Conservation (phyloP, 768 basidiomycete species). For the Boletus subcaerulescens region DNA sequence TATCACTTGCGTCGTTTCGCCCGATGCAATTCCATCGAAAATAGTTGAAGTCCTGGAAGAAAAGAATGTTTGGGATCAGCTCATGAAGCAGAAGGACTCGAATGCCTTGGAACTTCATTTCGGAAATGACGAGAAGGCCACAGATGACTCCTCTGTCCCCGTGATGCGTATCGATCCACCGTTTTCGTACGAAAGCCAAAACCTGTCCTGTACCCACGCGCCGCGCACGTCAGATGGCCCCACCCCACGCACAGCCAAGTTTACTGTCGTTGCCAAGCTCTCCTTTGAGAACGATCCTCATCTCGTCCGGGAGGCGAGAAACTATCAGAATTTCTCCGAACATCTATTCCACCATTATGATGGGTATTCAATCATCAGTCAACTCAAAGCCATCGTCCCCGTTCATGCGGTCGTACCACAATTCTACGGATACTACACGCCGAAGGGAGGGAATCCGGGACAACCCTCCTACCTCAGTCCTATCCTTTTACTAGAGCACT, state of each 20-base stretch:
- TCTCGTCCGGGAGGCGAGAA: slow-evolving; percentile 21
- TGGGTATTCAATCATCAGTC: slow-evolving; percentile 22
- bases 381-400: slow-evolving; percentile 42
- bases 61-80: too few relatives aligned
- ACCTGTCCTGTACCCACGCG: slow-evolving; percentile 4
- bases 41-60: too few relatives aligned
- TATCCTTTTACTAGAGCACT: slow-evolving; percentile 48
- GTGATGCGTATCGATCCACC: slow-evolving; percentile 16
- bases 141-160: not conserved
- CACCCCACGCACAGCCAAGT: slow-evolving; percentile 32
- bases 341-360: slow-evolving; percentile 27
- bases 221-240: rapidly evolving
- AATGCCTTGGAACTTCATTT: too few relatives aligned
- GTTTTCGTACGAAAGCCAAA: slow-evolving; percentile 11
- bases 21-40: too few relatives aligned
- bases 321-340: slow-evolving; percentile 28
- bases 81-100: too few relatives aligned
- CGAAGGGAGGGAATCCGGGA: slow-evolving; percentile 2
- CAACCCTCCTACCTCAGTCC: slow-evolving; percentile 29
- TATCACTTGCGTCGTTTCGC: too few relatives aligned
- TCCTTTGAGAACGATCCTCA: slow-evolving; percentile 39
- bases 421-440: slow-evolving; percentile 60
- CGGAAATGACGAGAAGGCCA: too few relatives aligned
- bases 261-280: slow-evolving; percentile 45
- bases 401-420: slow-evolving; percentile 54